Evolutionary conservation across 257 asterid genomes (phyloP).

Genomic region (Petrea volubilis): DNA sequence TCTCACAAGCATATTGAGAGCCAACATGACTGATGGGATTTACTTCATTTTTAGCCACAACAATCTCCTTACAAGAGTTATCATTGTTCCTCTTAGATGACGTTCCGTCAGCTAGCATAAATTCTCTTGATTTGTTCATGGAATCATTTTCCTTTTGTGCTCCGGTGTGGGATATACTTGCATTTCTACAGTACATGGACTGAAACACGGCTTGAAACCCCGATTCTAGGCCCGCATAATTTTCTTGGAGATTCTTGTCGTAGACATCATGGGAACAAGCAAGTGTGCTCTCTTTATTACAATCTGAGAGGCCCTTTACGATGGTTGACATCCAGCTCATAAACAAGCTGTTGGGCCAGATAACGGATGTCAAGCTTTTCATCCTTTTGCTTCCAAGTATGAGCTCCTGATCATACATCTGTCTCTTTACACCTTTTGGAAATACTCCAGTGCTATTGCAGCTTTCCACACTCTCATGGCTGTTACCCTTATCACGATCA

Average conservation of each 20-base stretch:
- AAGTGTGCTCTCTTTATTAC: constrained; percentile 17
- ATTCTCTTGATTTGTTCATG: constrained; percentile 18
- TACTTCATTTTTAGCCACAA: constrained; percentile 21
- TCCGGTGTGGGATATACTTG: constrained; percentile 22
- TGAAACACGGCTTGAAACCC: constrained; percentile 56
- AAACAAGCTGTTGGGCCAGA: constrained; percentile 52
- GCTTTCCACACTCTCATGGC: constrained; percentile 40
- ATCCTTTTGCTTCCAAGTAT: constrained; percentile 46
- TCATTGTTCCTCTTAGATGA: not conserved
- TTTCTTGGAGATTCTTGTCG: constrained; percentile 27
- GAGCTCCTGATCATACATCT: constrained; percentile 20
- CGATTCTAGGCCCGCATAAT: constrained; percentile 23
- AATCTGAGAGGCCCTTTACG: constrained; percentile 46
- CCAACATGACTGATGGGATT: constrained; percentile 17
- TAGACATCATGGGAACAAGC: constrained; percentile 27
- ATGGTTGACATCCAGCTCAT: constrained; percentile 64
- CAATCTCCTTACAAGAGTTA: constrained; percentile 23
- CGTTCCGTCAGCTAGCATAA: constrained; percentile 22
- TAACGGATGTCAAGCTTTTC: constrained; percentile 29
- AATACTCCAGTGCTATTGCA: constrained; percentile 44
- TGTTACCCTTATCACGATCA: not conserved
- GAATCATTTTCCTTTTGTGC: constrained; percentile 18
- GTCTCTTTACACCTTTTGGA: constrained; percentile 33
- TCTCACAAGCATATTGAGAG: constrained; percentile 1
- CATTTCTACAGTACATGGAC: constrained; percentile 37